Evolutionary conservation across 2,329 filamentous ascomycete species (phyloP), one percentile per base, ranked within the genome.

Genomic region (Nemania bipapillata): DNA sequence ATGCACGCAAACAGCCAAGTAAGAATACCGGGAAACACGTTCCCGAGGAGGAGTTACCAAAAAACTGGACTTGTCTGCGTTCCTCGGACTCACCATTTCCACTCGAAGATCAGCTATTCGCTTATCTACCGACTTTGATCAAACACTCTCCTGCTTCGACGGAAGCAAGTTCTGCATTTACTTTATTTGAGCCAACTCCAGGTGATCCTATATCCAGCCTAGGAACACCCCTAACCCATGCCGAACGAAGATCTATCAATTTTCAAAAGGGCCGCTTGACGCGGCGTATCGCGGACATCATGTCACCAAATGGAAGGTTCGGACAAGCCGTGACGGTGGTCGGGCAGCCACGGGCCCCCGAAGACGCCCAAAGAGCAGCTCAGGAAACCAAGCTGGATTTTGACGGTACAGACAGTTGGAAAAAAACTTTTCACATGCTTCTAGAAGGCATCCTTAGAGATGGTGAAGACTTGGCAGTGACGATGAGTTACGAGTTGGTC

Each of bases 391-490:
- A 60, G 28, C 3, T 60, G 22, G 65, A 68, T 9, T 58, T 61
- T 30, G 73, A 74, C 59, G 80, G 79, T 47, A 77, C 76, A 2
- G 76, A 76, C 5, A 83, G 82, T 1, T 91, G 89, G 89, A 82
- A 82, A 0, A 79, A 83, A 35, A 86, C 87, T 0, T 91, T 91
- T 63, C 83, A 86, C 45, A 79, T 81, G 2, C 77, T 90, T 63
- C 75, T 90, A 8, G 88, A 90, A 70, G 81, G 82, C 0, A 79
- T 87, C 2, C 76, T 90, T 20, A 81, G 87, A 9, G 89, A 90
- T 70, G 87, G 84, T 0, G 88, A 91, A 75, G 88, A 90, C 70
- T 83, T 87, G 79, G 82, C 83, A 0, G 82, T 91, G 3, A 83
- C 84, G 26, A 79, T 90, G n/a, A 84, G 84, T 3, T 91, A 90